These are phyloP conservation scores for Dothideomycetes sp. DNA, from an alignment of 2,329 filamentous ascomycete genomes.

Conservation along the genomic window DNA sequence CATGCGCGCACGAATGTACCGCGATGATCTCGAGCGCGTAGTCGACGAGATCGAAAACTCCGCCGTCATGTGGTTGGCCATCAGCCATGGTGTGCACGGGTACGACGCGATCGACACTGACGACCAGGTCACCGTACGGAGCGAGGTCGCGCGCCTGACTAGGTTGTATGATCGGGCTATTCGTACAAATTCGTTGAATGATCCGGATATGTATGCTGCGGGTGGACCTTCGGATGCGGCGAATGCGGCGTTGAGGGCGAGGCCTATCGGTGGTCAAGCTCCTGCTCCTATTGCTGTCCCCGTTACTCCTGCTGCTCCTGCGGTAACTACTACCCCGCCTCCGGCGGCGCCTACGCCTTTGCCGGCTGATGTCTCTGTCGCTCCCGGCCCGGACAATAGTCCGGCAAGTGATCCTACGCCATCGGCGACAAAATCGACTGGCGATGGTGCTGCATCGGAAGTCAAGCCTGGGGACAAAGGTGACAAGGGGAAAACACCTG, in stretches of 20 bases:
- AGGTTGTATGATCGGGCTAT: conserved; percentile 28
- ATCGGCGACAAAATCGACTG: too few species aligned
- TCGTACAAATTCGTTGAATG: conserved; percentile 26
- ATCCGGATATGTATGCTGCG: conserved; percentile 28
- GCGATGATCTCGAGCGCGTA: conserved; percentile 28
- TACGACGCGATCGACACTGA: conserved; percentile 36
- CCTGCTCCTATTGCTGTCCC: too few species aligned
- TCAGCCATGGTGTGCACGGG: conserved; percentile 29
- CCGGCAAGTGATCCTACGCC: neutral
- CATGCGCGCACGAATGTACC: conserved; percentile 28
- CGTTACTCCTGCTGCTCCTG: conserved; percentile 1
- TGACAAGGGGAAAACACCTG: neutral
- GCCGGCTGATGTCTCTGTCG: conserved; percentile 9
- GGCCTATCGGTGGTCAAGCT: conserved; percentile 5
- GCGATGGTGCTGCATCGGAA: neutral
- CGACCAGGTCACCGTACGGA: conserved; percentile 30
- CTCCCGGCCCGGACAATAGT: conserved; percentile 1
- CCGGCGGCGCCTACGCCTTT: conserved; percentile 3
- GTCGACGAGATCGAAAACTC: conserved; percentile 32
- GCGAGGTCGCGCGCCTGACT: conserved; percentile 23
- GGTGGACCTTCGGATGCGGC: conserved; percentile 15
- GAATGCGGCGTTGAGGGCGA: conserved; percentile 14
- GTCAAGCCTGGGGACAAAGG: neutral
- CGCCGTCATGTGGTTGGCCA: conserved; percentile 33
- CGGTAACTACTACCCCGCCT: conserved; percentile 6